phyloP scores from a whole-genome alignment of 345 rosid species.

The Reutealis trisperma region DNA sequence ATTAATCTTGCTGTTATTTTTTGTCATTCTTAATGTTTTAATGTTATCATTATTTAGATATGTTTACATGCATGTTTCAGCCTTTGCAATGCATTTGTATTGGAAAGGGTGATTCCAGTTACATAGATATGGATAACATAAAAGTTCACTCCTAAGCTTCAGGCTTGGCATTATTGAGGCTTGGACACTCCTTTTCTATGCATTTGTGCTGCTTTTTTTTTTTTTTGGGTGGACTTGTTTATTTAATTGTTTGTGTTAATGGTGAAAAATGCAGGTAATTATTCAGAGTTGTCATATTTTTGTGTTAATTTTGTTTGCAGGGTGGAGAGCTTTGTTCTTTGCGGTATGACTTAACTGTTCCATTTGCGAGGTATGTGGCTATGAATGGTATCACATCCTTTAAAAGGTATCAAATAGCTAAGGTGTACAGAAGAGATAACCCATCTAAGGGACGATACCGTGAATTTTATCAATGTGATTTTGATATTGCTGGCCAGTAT shows the following conservation, averaged over 20 bases:
- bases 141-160: not conserved
- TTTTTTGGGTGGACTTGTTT: not conserved
- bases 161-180: not conserved
- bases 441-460: constrained; percentile 93
- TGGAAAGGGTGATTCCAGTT: not conserved
- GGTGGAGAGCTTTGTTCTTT: constrained; percentile 97
- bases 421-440: constrained; percentile 91
- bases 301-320: constrained; percentile 30
- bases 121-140: not conserved
- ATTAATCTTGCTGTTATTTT: not conserved
- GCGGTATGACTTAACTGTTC: constrained; percentile 91
- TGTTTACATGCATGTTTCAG: not conserved
- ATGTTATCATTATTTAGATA: not conserved
- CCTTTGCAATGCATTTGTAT: not conserved
- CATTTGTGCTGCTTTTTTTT: too few relatives aligned
- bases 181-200: not conserved
- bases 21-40: not conserved
- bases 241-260: not conserved
- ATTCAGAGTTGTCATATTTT: not conserved
- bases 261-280: not conserved
- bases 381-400: constrained; percentile 82
- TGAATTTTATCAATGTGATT: constrained; percentile 98
- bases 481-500: constrained; percentile 87
- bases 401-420: constrained; percentile 86
- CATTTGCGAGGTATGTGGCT: constrained; percentile 91